Evolutionary conservation across 305 asterid genomes (phyloP), one percentile per base, ranked within the genome.

Genomic region (Solanum hybrid): DNA sequence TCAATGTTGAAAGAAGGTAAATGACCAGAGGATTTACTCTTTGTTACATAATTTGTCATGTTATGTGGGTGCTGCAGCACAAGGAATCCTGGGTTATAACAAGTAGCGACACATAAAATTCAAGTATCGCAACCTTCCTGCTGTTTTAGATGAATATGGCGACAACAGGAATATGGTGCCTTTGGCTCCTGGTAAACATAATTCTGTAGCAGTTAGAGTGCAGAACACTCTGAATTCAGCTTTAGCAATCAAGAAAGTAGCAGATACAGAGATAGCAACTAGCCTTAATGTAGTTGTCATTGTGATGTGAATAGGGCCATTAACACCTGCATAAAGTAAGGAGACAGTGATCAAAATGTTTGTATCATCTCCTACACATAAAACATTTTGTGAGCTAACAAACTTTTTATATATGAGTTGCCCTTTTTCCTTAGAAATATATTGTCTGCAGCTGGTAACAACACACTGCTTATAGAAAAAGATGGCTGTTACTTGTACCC

Each of bases 291-390:
- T 86, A 76, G 92, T 56, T 37, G 93, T 90, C 92, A 91, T 91
- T 79, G 92, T 91, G 80, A 92, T 90, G 88, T 92, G 94, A 88
- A 91, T 88, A 72, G 94, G 93, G 82, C 94, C 93, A 89, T 92
- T 93, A 73, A 92, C 93, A 91, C 94, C 94, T 91, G 94, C 92
- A 85, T 46, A 82, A 35, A 86, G 87, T 37, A 36, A 60, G 69
- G 32, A 85, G 29, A 7, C 76, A 51, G 85, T 20, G 72, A 85
- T 66, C 10, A 29, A 40, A 37, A 66, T 60, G 73, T 56, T 38
- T 3, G 16, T 7, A 20, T 78, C 24, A 26, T 56, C 26, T 31
- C 26, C 86, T 42, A 81, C 69, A 81, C 86, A 26, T 14, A 27
- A 76, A 17, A 7, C 86, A 6, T 17, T 56, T 56, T 56, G 69